Conservation (phyloP, 2,329 filamentous ascomycete genomes). For the Cordyceps militaris region DNA sequence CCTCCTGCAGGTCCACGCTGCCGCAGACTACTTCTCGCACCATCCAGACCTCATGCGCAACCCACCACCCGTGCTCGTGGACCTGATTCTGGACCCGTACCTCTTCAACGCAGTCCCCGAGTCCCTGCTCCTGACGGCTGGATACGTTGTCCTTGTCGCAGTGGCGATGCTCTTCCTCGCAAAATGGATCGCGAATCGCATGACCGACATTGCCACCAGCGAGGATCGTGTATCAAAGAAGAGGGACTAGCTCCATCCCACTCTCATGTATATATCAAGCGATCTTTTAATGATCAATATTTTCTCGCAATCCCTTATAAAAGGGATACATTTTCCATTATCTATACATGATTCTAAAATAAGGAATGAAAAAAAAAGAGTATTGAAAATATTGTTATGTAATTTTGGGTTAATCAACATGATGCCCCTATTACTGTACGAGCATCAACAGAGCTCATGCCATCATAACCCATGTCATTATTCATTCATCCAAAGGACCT, state of each 20-base stretch:
- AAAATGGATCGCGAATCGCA: slow-evolving; percentile 23
- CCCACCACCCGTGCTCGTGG: slow-evolving; percentile 67
- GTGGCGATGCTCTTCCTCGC: slow-evolving; percentile 38
- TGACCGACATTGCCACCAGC: slow-evolving; percentile 22
- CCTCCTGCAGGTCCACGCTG: slow-evolving; percentile 66
- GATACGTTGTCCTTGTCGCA: slow-evolving; percentile 61
- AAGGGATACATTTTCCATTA: too few species aligned
- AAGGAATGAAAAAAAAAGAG: background rate
- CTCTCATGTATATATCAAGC: background rate
- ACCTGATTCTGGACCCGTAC: slow-evolving; percentile 83
- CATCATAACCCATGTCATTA: slow-evolving; percentile 9
- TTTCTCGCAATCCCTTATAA: too few species aligned
- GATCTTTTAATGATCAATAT: too few species aligned
- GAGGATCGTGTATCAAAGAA: slow-evolving; percentile 29
- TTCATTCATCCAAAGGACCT: slow-evolving; percentile 6
- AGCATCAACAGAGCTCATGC: background rate
- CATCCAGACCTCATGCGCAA: slow-evolving; percentile 66
- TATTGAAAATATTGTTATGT: background rate
- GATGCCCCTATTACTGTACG: background rate
- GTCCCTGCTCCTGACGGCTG: slow-evolving; percentile 65
- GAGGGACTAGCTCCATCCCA: slow-evolving; percentile 23
- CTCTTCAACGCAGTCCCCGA: slow-evolving; percentile 70
- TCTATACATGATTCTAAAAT: background rate
- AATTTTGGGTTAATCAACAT: background rate
- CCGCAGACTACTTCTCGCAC: slow-evolving; percentile 78